Base-by-base conservation (phyloP, 176 grass and related monocot genomes). In the Calamus simplicifolius region DNA sequence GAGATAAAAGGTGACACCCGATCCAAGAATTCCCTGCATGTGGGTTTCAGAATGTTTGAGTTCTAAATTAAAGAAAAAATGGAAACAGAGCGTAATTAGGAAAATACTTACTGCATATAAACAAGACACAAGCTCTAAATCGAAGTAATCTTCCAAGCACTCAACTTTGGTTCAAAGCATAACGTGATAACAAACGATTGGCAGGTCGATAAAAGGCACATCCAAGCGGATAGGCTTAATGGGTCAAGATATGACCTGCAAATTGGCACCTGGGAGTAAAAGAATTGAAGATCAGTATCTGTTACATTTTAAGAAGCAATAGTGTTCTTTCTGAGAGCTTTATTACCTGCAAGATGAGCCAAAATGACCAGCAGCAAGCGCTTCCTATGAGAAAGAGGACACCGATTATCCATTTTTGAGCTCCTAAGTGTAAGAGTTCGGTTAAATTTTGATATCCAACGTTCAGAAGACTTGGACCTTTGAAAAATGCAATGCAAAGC, bases 261-360 rank as follows among this genome's bases (percentile, higher is more conserved):
- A 58, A 90, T 79, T 13, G 82, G 82, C 4, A 86, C 79, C 87
- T 90, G 48, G 8, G 53, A 62, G 58, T 57, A 43, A 43, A 43
- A 2, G 8, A 7, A 43, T 43, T 7, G 3, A 13, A 12, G 35
- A 13, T 43, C 8, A 12, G 35, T 43, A 13, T 43, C 35, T 43
- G 8, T 43, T 43, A 13, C 10, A 43, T 13, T 13, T 43, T 43
- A 43, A 43, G 35, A 43, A 43, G 35, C 8, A 43, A 13, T 43
- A 43, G 3, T 43, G 35, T 43, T 43, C 10, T 43, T 43, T 43
- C 7, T 2, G 7, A 10, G 51, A 48, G 29, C 26, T 25, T 25
- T 13, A 26, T 68, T 64, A 75, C 81, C 82, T 90, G 87, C 54
- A 83, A 30, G 66, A 90, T 80, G 59, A 90, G 87, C 87, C 87